Percentiles rank a stretch among this genome's conserved stretches.
These are phyloP conservation scores for Pseudocercospora ulei DNA, from an alignment of 2,329 filamentous ascomycete species.

Conservation along the genomic window DNA sequence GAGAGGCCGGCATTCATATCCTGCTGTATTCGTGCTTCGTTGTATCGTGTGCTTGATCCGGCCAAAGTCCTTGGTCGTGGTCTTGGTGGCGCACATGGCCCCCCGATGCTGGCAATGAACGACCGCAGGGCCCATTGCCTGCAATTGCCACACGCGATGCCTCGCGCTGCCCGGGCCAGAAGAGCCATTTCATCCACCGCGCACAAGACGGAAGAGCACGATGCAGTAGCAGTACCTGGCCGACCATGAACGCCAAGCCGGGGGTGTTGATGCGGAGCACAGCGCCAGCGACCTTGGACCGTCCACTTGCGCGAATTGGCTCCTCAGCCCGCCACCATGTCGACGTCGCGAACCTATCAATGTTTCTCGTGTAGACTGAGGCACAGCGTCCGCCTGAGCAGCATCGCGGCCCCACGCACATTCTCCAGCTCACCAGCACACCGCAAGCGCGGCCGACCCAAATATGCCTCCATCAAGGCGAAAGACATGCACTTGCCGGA, in stretches of 20 bases:
- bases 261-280: constrained; percentile 5
- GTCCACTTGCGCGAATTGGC: background rate
- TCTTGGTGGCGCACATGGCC: constrained; percentile 10
- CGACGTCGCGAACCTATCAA: constrained; percentile 28
- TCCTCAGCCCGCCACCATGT: constrained; percentile 18
- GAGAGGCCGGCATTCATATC: constrained; percentile 19
- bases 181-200: constrained; percentile 15
- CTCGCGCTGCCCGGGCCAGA: constrained; percentile 15
- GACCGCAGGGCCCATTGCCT: constrained; percentile 27
- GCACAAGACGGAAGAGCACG: background rate
- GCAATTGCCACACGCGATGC: constrained; percentile 22
- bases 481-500: constrained; percentile 30
- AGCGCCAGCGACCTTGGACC: constrained; percentile 7
- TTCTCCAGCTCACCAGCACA: constrained; percentile 37
- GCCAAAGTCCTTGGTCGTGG: constrained; percentile 24
- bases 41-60: constrained; percentile 14
- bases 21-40: constrained; percentile 21
- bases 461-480: constrained; percentile 40
- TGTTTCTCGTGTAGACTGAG: constrained; percentile 32
- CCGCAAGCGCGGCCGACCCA: constrained; percentile 32
- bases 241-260: constrained; percentile 3
- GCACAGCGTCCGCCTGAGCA: constrained; percentile 14
- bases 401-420: constrained; percentile 31
- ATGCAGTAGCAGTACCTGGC: background rate
- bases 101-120: constrained; percentile 30